These are phyloP conservation scores for Stephania cephalantha DNA, from an alignment of 164 flowering plant genomes.

Conservation along the genomic window DNA sequence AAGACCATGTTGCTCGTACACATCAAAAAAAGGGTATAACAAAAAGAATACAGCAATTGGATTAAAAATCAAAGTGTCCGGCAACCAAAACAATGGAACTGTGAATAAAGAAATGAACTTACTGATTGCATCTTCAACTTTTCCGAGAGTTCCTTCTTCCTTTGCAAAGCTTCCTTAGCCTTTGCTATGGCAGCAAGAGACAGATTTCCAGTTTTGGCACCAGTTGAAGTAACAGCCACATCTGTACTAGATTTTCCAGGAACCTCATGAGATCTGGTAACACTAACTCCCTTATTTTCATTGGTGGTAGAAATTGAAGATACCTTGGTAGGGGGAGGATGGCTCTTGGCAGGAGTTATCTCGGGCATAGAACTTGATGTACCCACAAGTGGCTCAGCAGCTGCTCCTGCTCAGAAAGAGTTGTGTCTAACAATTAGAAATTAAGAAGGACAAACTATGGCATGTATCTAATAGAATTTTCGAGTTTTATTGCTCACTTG, in stretches of 20 bases:
- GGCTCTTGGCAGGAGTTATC: constrained; percentile 26
- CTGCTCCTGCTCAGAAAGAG: constrained; percentile 36
- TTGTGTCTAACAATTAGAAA: constrained; percentile 9
- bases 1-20: neutral
- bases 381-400: constrained; percentile 31
- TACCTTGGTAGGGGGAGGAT: constrained; percentile 73
- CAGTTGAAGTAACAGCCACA: constrained; percentile 68
- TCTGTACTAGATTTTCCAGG: constrained; percentile 99
- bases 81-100: neutral
- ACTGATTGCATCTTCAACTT: constrained; percentile 77
- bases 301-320: constrained; percentile 92
- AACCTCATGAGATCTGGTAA: constrained; percentile 99
- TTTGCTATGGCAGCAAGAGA: constrained; percentile 91
- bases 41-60: neutral
- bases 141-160: constrained; percentile 76
- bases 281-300: constrained; percentile 99
- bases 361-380: constrained; percentile 37
- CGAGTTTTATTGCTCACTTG: too few relatives aligned
- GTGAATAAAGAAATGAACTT: constrained; percentile 19
- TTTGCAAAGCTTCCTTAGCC: constrained; percentile 87
- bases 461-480: too few relatives aligned
- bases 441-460: neutral
- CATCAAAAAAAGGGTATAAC: neutral
- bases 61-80: neutral
- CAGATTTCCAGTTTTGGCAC: constrained; percentile 71